phyloP scores from a whole-genome alignment of 106 monocot genomes.

The Platanthera zijinensis region DNA sequence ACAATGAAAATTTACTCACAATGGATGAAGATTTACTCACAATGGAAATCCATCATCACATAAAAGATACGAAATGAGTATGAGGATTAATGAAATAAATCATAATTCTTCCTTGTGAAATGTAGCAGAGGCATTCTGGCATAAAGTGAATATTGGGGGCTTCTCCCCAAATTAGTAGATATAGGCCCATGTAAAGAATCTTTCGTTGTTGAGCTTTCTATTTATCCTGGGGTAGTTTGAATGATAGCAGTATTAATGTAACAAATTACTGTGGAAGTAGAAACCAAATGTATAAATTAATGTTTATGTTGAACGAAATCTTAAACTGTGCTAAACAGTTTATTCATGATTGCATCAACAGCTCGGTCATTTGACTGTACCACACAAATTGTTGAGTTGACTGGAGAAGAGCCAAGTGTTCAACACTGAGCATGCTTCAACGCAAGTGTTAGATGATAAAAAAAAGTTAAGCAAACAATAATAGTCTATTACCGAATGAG shows the following conservation, averaged over 20 bases:
- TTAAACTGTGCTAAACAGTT: slow-evolving; percentile 84
- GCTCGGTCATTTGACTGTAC: slow-evolving; percentile 86
- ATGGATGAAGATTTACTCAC: slow-evolving; percentile 1
- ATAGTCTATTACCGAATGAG: background rate
- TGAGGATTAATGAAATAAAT: background rate
- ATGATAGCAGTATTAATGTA: slow-evolving; percentile 5
- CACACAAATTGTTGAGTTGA: background rate
- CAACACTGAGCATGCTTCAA: background rate
- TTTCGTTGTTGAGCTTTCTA: slow-evolving; percentile 87
- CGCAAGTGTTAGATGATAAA: background rate
- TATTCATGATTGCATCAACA: slow-evolving; percentile 84
- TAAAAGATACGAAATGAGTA: background rate
- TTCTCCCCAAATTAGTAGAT: slow-evolving; percentile 99
- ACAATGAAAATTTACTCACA: slow-evolving; percentile 7
- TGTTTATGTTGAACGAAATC: slow-evolving; percentile 24
- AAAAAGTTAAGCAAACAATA: background rate
- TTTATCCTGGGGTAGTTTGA: slow-evolving; percentile 74
- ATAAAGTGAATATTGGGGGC: slow-evolving; percentile 86
- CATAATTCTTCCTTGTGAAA: slow-evolving; percentile 69
- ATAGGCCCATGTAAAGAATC: slow-evolving; percentile 91
- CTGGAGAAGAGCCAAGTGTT: background rate
- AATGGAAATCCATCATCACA: background rate
- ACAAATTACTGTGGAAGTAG: background rate
- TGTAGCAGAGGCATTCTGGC: slow-evolving; percentile 94
- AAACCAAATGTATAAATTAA: slow-evolving; percentile 6